phyloP scores from a whole-genome alignment of 2,329 filamentous ascomycete genomes.

The Aureobasidium sp. region DNA sequence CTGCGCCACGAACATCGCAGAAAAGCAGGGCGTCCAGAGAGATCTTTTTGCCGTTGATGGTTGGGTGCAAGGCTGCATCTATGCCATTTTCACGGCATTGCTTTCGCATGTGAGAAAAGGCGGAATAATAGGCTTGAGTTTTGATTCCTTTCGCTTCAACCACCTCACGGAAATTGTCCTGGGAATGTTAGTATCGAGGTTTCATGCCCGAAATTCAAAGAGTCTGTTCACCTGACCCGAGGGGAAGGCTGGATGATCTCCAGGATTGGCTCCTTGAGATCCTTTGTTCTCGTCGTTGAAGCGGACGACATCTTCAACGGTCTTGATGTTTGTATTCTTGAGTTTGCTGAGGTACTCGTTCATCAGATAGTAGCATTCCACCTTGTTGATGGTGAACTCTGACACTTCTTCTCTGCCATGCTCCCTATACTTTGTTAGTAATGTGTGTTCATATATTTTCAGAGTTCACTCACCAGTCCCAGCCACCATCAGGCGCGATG shows the following conservation, averaged over 20 bases:
- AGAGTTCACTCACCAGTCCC: constrained; percentile 24
- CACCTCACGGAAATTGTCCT: constrained; percentile 21
- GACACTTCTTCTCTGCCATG: constrained; percentile 18
- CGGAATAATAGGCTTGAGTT: constrained; percentile 23
- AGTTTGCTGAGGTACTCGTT: constrained; percentile 22
- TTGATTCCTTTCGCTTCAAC: constrained; percentile 20
- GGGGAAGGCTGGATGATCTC: constrained; percentile 24
- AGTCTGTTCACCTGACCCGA: constrained; percentile 22
- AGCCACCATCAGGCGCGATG: constrained; percentile 23
- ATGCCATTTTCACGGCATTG: constrained; percentile 27
- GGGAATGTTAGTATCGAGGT: background rate
- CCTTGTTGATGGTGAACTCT: constrained; percentile 23
- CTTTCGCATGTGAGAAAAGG: constrained; percentile 24
- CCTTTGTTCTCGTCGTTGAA: constrained; percentile 21
- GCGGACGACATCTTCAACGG: constrained; percentile 20
- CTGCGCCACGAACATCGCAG: constrained; percentile 26
- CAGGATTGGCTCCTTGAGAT: constrained; percentile 22
- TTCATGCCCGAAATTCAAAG: background rate
- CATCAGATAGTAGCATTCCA: constrained; percentile 23
- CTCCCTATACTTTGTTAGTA: constrained; percentile 15
- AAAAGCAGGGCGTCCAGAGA: constrained; percentile 27
- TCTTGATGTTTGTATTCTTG: constrained; percentile 19
- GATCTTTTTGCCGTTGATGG: constrained; percentile 24
- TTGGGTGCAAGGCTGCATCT: constrained; percentile 24
- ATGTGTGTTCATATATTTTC: background rate